Evolutionary conservation across 2,329 filamentous ascomycete genomes (phyloP), one percentile per base, ranked within the genome.

Genomic region (Fusarium avenaceum): DNA sequence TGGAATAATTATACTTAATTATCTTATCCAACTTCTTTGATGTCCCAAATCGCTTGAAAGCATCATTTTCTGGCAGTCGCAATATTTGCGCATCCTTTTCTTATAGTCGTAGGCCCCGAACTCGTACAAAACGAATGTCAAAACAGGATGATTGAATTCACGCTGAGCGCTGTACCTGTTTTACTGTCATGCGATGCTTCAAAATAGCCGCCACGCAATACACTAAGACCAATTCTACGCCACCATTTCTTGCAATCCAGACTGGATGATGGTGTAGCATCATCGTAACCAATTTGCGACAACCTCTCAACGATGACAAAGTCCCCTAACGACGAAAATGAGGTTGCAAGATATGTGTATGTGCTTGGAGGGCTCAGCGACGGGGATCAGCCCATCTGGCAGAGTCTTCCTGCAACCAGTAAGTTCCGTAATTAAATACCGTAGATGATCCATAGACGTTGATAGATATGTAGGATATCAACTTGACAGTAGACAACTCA

Each of bases 201-300:
- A 56, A 52, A 42, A 65, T 60, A 53, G 43, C 65, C 71, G 73
- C 75, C 74, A 76, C 74, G 65, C 73, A 76, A 73, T 69, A 55
- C 69, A 72, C 74, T 71, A 71, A 69, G 63, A 55, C 70, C 68
- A 71, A 51, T 55, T 70, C 58, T 63, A 64, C 73, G 71, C 74
- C 73, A 74, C 71, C 70, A 66, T 73, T 68, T 72, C 56, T 69
- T 45, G 33, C 60, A 28, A 46, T 55, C 54, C 45, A 43, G 55
- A 46, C 55, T 28, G 24, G 60, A 57, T 43, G 24, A 62, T 55
- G 38, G 30, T 70, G 58, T 47, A 70, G 33, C 47, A 57, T 72
- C 57, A 38, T 67, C 55, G 56, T 42, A 40, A 45, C 63, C 56
- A 53, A 53, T 52, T 38, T 35, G 51, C 48, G 49, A 68, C 42